Conservation (phyloP, 805 yeast genomes). For the Starmerella asiatica region DNA sequence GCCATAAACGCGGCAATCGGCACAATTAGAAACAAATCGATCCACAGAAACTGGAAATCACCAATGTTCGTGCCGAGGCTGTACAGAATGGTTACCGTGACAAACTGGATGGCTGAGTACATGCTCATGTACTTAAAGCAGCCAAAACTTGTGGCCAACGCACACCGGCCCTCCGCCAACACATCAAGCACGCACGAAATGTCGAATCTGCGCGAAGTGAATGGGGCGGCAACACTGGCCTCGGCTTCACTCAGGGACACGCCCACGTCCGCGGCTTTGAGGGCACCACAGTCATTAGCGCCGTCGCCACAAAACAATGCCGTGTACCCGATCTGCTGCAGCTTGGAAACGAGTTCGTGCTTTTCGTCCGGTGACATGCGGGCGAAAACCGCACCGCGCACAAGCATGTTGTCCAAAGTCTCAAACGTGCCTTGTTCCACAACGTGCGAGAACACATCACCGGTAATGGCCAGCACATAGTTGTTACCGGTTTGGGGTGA, state of each 20-base stretch:
- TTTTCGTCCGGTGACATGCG: slow-evolving; percentile 99
- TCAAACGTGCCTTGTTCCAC: slow-evolving; percentile 38
- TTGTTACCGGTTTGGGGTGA: slow-evolving; percentile 21
- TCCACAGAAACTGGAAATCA: slow-evolving; percentile 90
- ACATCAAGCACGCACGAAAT: slow-evolving; percentile 87
- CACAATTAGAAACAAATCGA: slow-evolving; percentile 76
- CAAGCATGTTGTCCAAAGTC: slow-evolving; percentile 42
- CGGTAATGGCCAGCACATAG: slow-evolving; percentile 74
- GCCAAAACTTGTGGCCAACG: slow-evolving; percentile 86
- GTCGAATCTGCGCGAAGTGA: slow-evolving; percentile 80
- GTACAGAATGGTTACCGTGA: slow-evolving; percentile 73
- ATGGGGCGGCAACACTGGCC: slow-evolving; percentile 97
- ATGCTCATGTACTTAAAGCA: slow-evolving; percentile 97
- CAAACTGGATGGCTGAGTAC: slow-evolving; percentile 91
- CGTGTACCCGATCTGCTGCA: slow-evolving; percentile 75
- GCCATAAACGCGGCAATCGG: slow-evolving; percentile 96
- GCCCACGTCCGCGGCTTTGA: slow-evolving; percentile 96
- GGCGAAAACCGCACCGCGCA: slow-evolving; percentile 71
- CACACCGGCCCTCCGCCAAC: slow-evolving; percentile 86
- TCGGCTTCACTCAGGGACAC: slow-evolving; percentile 93
- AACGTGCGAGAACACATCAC: slow-evolving; percentile 75
- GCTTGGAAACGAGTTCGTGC: slow-evolving; percentile 81
- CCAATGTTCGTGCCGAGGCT: slow-evolving; percentile 86
- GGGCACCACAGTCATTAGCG: slow-evolving; percentile 97
- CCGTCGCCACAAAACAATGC: slow-evolving; percentile 99